These are phyloP conservation scores for Naumovozyma baii DNA, from an alignment of 805 yeast genomes.

Conservation along the genomic window DNA sequence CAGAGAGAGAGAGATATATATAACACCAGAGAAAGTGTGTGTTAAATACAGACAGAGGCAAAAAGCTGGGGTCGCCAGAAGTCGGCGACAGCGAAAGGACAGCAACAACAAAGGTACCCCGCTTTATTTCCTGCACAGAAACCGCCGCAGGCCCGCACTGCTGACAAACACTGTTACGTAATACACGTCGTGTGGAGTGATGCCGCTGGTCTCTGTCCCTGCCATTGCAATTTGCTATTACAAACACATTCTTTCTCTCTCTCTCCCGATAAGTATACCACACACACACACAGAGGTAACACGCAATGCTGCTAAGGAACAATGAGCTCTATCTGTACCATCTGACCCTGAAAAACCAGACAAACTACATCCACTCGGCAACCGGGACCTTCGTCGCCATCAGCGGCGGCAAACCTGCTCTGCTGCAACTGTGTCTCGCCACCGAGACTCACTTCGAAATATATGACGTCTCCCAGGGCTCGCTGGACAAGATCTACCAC, in stretches of 20 bases:
- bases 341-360: slow-evolving; percentile 56
- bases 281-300: neutral
- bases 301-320: neutral
- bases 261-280: too few species aligned
- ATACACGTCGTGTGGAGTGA: too few species aligned
- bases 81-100: too few species aligned
- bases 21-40: neutral
- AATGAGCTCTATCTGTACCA: slow-evolving; percentile 40
- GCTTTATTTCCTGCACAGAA: too few species aligned
- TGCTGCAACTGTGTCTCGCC: slow-evolving; percentile 25
- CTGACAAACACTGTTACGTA: too few species aligned
- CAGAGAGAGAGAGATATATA: neutral
- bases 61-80: too few species aligned
- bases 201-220: too few species aligned
- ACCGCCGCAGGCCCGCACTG: too few species aligned
- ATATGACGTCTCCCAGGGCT: slow-evolving; percentile 45
- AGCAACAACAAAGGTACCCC: too few species aligned
- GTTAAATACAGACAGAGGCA: neutral
- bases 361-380: slow-evolving; percentile 44
- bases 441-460: slow-evolving; percentile 25
- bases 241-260: too few species aligned
- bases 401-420: slow-evolving; percentile 5
- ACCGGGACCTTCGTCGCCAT: slow-evolving; percentile 57
- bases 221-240: too few species aligned
- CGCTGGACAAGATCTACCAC: slow-evolving; percentile 34